A percentile compares a stretch with the other conserved stretches of the same genome.
phyloP scores from a whole-genome alignment of 2,329 filamentous ascomycete genomes.

The Sporothrix inflata region DNA sequence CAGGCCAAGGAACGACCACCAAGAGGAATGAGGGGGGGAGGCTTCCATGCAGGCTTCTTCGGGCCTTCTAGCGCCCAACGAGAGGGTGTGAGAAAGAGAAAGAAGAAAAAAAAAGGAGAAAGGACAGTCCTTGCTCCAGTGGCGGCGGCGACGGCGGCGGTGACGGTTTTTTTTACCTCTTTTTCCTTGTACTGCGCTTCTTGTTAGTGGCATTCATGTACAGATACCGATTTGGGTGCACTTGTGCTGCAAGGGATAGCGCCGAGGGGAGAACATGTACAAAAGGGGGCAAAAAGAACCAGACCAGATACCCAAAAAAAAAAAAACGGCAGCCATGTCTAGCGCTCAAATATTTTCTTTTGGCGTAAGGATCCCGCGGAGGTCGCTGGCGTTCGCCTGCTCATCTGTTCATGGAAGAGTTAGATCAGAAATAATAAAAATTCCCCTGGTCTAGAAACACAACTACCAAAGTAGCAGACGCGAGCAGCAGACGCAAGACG shows the following conservation, averaged over 20 bases:
- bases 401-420: not conserved
- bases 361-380: not conserved
- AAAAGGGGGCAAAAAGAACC: conserved; percentile 20
- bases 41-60: conserved; percentile 44
- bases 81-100: not conserved
- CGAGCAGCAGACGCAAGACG: conserved; percentile 6
- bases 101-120: not conserved
- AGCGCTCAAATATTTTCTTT: not conserved
- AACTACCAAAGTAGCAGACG: not conserved
- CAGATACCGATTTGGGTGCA: not conserved
- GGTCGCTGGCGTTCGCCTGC: not conserved
- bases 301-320: not conserved
- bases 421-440: not conserved
- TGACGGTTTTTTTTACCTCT: conserved; percentile 10
- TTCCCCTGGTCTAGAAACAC: not conserved
- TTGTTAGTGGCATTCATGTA: conserved; percentile 5
- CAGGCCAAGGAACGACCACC: conserved; percentile 5
- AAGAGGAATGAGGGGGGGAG: not conserved
- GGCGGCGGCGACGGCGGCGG: conserved; percentile 25
- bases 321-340: not conserved
- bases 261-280: conserved; percentile 24
- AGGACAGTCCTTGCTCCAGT: not conserved
- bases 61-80: conserved; percentile 42
- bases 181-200: not conserved
- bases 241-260: not conserved